Evolutionary conservation across 78 protist genomes (phyloP).

Genomic region (Dictyostelium capitatum): DNA sequence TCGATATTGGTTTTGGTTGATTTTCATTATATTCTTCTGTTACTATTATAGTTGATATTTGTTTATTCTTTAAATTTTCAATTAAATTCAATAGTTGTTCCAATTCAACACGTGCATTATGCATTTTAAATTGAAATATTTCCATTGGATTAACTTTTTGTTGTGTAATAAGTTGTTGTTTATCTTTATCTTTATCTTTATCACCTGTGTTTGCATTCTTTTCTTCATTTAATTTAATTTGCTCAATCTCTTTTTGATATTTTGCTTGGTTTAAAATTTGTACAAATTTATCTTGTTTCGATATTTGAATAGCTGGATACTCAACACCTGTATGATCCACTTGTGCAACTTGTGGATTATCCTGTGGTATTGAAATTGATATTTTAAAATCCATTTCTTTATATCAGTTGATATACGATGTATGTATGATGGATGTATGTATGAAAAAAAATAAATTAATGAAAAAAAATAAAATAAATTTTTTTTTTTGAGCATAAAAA

Average conservation of each 20-base stretch:
- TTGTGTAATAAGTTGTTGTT: slow-evolving; percentile 8
- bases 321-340: slow-evolving; percentile 70
- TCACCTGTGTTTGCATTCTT: neutral
- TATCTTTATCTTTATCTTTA: neutral
- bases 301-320: slow-evolving; percentile 1
- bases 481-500: too few species aligned
- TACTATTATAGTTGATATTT: neutral
- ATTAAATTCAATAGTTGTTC: slow-evolving; percentile 49
- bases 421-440: too few species aligned
- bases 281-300: neutral
- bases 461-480: too few species aligned
- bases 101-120: slow-evolving; percentile 59
- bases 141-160: slow-evolving; percentile 38
- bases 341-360: slow-evolving; percentile 58
- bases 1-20: neutral
- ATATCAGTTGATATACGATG: too few species aligned
- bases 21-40: neutral
- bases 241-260: slow-evolving; percentile 29
- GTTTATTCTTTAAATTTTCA: slow-evolving; percentile 29
- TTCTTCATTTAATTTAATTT: slow-evolving; percentile 7
- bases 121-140: slow-evolving; percentile 36
- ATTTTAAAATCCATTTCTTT: slow-evolving; percentile 43
- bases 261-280: slow-evolving; percentile 35
- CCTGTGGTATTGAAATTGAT: slow-evolving; percentile 67
- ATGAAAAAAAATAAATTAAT: too few species aligned